A percentile compares a stretch with the other conserved stretches of the same genome.
phyloP scores from a whole-genome alignment of 2,329 filamentous ascomycete species.

The Microsporum canis region DNA sequence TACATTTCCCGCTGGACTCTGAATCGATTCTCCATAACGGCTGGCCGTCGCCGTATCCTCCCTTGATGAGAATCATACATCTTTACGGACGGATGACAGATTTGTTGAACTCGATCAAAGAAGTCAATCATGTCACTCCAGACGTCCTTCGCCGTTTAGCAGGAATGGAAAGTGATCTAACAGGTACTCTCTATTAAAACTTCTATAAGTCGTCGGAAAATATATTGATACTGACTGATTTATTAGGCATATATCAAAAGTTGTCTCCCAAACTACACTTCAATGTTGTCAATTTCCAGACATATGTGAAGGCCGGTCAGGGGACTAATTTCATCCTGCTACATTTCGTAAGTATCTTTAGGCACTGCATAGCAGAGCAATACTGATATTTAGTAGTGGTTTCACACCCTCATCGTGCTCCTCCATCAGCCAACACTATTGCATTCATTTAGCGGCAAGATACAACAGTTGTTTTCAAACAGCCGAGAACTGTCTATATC shows the following conservation, averaged over 20 bases:
- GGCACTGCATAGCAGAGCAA: neutral
- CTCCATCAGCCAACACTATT: conserved; percentile 74
- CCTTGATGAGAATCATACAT: conserved; percentile 72
- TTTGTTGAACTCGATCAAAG: conserved; percentile 67
- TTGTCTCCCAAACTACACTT: conserved; percentile 68
- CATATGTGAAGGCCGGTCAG: conserved; percentile 68
- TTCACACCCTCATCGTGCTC: conserved; percentile 74
- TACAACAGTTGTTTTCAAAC: conserved; percentile 64
- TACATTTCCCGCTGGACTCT: conserved; percentile 52
- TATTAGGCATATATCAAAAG: conserved; percentile 53
- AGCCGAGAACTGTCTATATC: conserved; percentile 76
- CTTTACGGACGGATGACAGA: conserved; percentile 77
- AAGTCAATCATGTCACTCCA: conserved; percentile 60
- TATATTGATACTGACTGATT: conserved; percentile 6
- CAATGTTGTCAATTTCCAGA: conserved; percentile 74
- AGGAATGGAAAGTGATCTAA: conserved; percentile 71
- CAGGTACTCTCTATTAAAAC: conserved; percentile 39
- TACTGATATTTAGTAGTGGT: conserved; percentile 45
- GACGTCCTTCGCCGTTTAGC: conserved; percentile 61
- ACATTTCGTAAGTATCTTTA: conserved; percentile 45
- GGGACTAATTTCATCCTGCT: conserved; percentile 78
- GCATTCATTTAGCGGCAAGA: conserved; percentile 59
- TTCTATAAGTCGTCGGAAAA: neutral
- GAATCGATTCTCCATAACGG: conserved; percentile 45
- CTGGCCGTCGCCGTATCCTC: conserved; percentile 69